Conservation (phyloP, 2,329 filamentous ascomycete species). For the Anisogramma anomala region DNA sequence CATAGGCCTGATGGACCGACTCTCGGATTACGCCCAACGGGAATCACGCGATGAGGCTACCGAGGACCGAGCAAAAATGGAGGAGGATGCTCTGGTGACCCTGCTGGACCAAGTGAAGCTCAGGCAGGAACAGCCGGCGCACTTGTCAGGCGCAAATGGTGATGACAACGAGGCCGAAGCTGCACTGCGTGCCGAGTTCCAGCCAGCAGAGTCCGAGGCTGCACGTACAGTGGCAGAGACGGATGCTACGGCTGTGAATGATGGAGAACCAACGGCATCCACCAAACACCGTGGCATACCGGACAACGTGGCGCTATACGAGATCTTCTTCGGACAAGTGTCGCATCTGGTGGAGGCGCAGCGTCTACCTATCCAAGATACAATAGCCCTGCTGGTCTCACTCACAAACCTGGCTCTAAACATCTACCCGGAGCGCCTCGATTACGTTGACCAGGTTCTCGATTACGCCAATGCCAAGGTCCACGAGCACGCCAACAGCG, state of each 20-base stretch:
- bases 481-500: constrained; percentile 78
- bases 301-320: constrained; percentile 77
- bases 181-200: constrained; percentile 23
- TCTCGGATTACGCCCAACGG: constrained; percentile 88
- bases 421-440: constrained; percentile 83
- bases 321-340: constrained; percentile 95
- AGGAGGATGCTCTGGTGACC: constrained; percentile 70
- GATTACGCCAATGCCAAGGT: constrained; percentile 82
- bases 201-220: constrained; percentile 23
- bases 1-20: constrained; percentile 90
- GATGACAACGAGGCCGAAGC: constrained; percentile 23
- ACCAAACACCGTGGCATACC: constrained; percentile 46
- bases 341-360: constrained; percentile 87
- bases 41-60: constrained; percentile 62
- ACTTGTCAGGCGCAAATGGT: constrained; percentile 25
- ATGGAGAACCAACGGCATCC: constrained; percentile 22
- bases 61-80: constrained; percentile 62
- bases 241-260: constrained; percentile 37
- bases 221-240: constrained; percentile 34
- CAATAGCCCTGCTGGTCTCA: constrained; percentile 86
- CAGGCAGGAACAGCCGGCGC: constrained; percentile 39
- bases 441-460: constrained; percentile 91
- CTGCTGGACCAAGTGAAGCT: constrained; percentile 70
- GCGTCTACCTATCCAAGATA: constrained; percentile 85
- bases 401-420: constrained; percentile 87